Evolutionary conservation across 2,329 filamentous ascomycete genomes (phyloP).

Genomic region (Cladophialophora chaetospira): DNA sequence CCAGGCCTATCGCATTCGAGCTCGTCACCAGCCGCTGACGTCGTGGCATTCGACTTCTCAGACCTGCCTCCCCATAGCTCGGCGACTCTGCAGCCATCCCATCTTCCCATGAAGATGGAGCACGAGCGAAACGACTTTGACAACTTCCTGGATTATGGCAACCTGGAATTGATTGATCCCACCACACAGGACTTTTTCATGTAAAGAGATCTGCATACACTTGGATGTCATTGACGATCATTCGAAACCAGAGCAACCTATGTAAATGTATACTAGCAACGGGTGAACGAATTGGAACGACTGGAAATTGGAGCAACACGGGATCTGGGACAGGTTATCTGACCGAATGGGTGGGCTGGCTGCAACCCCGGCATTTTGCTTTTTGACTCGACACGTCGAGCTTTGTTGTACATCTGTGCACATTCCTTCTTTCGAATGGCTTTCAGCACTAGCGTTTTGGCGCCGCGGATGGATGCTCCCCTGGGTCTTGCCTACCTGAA

Average conservation of each 20-base stretch:
- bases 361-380: too few species aligned
- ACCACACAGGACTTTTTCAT: constrained; percentile 29
- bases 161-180: constrained; percentile 30
- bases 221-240: background rate
- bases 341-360: background rate
- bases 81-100: constrained; percentile 15
- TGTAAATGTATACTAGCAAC: constrained; percentile 17
- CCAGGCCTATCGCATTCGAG: constrained; percentile 31
- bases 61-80: constrained; percentile 15
- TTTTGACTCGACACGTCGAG: constrained; percentile 1
- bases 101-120: constrained; percentile 25
- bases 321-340: background rate
- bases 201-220: background rate
- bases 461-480: background rate
- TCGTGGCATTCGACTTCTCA: constrained; percentile 33
- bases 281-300: constrained; percentile 11
- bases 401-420: constrained; percentile 6
- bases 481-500: background rate
- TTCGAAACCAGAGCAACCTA: background rate
- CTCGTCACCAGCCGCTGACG: constrained; percentile 31
- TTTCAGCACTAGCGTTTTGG: constrained; percentile 3
- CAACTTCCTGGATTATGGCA: constrained; percentile 33
- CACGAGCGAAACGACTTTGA: constrained; percentile 33
- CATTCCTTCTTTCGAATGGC: constrained; percentile 5
- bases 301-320: background rate